Evolutionary conservation across 1,284 basidiomycete genomes (phyloP), one percentile per base, ranked within the genome.

Genomic region (Pisolithus thermaeus): DNA sequence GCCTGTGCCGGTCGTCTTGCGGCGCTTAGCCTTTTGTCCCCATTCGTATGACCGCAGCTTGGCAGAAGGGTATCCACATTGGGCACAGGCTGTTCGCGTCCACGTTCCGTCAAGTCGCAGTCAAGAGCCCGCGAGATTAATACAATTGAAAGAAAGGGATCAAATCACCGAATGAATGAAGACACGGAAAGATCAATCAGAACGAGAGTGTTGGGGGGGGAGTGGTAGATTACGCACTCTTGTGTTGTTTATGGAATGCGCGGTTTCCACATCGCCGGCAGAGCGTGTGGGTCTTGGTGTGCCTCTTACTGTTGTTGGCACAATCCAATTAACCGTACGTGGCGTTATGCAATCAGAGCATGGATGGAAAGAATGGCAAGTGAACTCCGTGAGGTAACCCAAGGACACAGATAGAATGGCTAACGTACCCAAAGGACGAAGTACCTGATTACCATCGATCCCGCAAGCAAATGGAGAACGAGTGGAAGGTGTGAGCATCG

Each of bases 21-120:
- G 88, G 77, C 96, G 88, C 86, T 98, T 97, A 55, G 95, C 96
- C 84, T 99, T 99, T 72, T 87, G 81, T 62, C 93, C 92, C 96
- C 96, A 99, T 76, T 98, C 90, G 76, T 86, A 98, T 65, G 91
- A 95, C 69, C 96, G 87, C 66, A 95, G 78, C 79, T 94, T 98
- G 58, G 96, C 95, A 54, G 92, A 77, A 52, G 96, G 96, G 78
- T 94, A 98, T 54, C 96, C 97, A 72, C 97, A 98, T 70, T 92
- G 88, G 49, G 88, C 90, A 74, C 96, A 99, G 60, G 87, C 92
- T 95, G 54, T n/a, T 25, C 3, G 42, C 44, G 23, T 49, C 12
- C 18, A 40, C 4, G 14, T 9, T 40, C 7, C 47, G 47, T n/a
- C 27, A 23, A 20, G 22, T 41, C 16, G 22, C 9, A 54, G 35